phyloP scores from a whole-genome alignment of 1,284 basidiomycete species.

The Earliella scabrosa region DNA sequence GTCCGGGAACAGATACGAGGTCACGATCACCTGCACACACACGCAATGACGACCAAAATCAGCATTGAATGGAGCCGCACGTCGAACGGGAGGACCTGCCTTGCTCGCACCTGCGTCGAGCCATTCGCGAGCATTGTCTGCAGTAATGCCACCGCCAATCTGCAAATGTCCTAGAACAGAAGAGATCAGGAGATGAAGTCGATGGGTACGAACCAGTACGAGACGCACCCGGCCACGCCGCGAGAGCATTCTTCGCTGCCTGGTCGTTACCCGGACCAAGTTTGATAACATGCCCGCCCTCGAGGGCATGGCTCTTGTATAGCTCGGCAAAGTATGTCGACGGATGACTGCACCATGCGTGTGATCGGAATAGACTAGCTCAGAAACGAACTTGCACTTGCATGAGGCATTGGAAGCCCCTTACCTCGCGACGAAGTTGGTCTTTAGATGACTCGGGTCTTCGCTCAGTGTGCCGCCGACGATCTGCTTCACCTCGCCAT shows the following conservation, averaged over 20 bases:
- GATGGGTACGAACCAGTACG: neutral
- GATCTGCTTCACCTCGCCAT: conserved; percentile 97
- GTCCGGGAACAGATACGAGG: conserved; percentile 91
- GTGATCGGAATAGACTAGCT: too few relatives aligned
- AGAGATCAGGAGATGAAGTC: too few relatives aligned
- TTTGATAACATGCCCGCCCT: conserved; percentile 96
- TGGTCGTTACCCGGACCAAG: conserved; percentile 90
- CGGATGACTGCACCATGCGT: conserved; percentile 68
- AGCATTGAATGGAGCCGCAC: neutral
- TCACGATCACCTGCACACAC: conserved; percentile 84
- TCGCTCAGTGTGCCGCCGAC: conserved; percentile 93
- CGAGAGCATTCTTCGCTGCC: conserved; percentile 83
- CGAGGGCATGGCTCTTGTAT: conserved; percentile 73
- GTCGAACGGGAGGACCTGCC: conserved; percentile 45
- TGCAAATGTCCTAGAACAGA: conserved; percentile 87
- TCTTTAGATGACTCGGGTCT: conserved; percentile 68
- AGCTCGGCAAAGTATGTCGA: conserved; percentile 83
- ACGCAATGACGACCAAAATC: neutral
- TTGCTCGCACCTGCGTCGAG: conserved; percentile 90
- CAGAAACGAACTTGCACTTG: conserved; percentile 36
- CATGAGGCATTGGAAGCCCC: too few relatives aligned
- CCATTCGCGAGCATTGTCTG: conserved; percentile 85
- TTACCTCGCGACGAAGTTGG: conserved; percentile 93
- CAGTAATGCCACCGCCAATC: conserved; percentile 92
- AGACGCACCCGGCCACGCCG: conserved; percentile 77